phyloP scores from a whole-genome alignment of 2,329 filamentous ascomycete species.

The Colletotrichum orbiculare region DNA sequence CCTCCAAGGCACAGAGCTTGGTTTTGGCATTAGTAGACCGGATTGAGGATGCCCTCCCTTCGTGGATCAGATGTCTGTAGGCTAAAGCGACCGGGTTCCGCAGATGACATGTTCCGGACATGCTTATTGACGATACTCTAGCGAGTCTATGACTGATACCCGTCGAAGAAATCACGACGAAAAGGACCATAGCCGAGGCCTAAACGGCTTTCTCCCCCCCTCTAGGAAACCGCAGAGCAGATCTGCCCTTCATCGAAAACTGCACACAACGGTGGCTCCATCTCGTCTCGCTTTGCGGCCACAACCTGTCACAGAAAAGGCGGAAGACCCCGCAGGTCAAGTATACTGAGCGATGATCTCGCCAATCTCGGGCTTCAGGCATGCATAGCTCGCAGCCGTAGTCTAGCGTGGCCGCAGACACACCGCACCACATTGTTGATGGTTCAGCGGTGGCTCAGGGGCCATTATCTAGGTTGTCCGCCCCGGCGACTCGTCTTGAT shows the following conservation, averaged over 20 bases:
- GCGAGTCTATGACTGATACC: neutral
- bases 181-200: slow-evolving; percentile 19
- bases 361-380: slow-evolving; percentile 28
- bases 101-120: slow-evolving; percentile 7
- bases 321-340: slow-evolving; percentile 11
- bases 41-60: too few relatives aligned
- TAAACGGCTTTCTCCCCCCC: slow-evolving; percentile 3
- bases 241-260: slow-evolving; percentile 31
- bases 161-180: slow-evolving; percentile 10
- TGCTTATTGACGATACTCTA: slow-evolving; percentile 10
- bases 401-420: slow-evolving; percentile 4
- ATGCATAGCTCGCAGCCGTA: slow-evolving; percentile 22
- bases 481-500: neutral
- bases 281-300: slow-evolving; percentile 18
- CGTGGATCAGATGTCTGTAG: too few relatives aligned
- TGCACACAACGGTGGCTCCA: neutral
- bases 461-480: neutral
- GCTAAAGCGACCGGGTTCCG: slow-evolving; percentile 12
- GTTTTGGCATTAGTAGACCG: neutral
- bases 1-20: neutral
- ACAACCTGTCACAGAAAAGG: slow-evolving; percentile 2
- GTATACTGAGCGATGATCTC: slow-evolving; percentile 26
- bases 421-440: slow-evolving; percentile 2
- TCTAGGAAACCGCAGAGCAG: slow-evolving; percentile 21
- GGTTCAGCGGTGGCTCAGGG: slow-evolving; percentile 8